Base-by-base conservation (phyloP, 441 rosid species). In the Gossypium schwendimanii region DNA sequence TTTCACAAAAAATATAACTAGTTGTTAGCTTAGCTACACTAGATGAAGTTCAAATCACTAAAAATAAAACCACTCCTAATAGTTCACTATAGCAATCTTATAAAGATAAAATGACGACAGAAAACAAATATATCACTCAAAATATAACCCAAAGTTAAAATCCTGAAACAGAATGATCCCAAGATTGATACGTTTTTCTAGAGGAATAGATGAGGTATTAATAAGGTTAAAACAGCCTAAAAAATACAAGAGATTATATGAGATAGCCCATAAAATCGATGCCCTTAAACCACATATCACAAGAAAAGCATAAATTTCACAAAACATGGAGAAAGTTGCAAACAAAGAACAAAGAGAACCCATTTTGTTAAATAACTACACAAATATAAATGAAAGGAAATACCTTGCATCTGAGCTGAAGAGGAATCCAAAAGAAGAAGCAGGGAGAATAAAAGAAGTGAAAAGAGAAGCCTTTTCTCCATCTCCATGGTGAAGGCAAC, bases 371-470 rank as follows among this genome's bases (percentile, higher is more conserved):
- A 60, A 31, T 72, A 45, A 17, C 44, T 24, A 58, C 15, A 24
- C 4, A 7, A 6, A 2, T 33, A 10, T 3, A 60, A 12, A 50
- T n/a, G 41, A 75, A 55, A 55, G 77, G 44, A 49, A 50, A 47
- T 54, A 92, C 97, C 96, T 81, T 85, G 86, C 73, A 73, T 72
- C 79, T 92, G 97, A 18, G 92, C 89, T 39, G 85, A 77, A 55
- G 80, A 87, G 71, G 75, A 71, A 44, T 69, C 71, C 67, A 85
- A 63, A 63, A 84, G 82, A 77, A 75, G 76, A 74, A 87, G 81
- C 64, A 74, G 72, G 64, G 66, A 31, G 75, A 33, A 74, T 54
- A 75, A 44, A 58, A 71, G 58, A 58, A 71, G 70, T 24, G 20
- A 69, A 55, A 76, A 73, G 74, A 77, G 74, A 71, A 80, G 62